Base-by-base conservation (phyloP, 1,139 yeast species). In the Ogataea hybrid region DNA sequence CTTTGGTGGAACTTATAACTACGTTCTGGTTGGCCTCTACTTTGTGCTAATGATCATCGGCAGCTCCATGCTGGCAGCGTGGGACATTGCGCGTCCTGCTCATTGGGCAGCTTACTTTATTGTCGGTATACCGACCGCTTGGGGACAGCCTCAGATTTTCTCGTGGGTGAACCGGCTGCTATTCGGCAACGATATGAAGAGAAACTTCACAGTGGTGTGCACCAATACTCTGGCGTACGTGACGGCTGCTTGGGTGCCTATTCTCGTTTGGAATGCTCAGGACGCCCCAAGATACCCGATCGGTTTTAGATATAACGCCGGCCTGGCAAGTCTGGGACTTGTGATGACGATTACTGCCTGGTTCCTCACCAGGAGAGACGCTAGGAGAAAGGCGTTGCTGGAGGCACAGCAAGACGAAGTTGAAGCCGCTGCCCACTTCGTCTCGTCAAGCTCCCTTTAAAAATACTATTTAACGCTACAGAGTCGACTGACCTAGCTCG, bases 151-250 rank as follows among this genome's bases (percentile, higher is more conserved):
- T 29, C 51, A 73, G 51, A 73, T 77, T n/a, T 76, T 72, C 44
- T 63, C 79, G 2, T 78, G 82, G 83, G 68, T 77, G 12, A 78
- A 78, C 51, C 58, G 77, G 28, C 49, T 71, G 29, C 53, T 77
- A 14, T 61, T 63, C 18, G 59, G 63, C 15, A 75, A 76, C 50
- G 78, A 73, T 50, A 68, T 71, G 69, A 74, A 74, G 53, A 59
- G 81, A 47, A 72, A 71, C 50, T 68, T 75, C 42, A 64, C 73
- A 14, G 76, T 77, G 27, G 79, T 74, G 3, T 48, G 61, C 23
- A 77, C 81, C 6, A 77, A 77, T 51, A 68, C 72, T 7, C 58
- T 73, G 38, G 79, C 81, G 0, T 77, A 76, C 48, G 75, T 73
- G 6, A 72, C 78, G 0, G 64, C 65, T n/a, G 75, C 80, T 1